These are phyloP conservation scores for Coemansia asiatica DNA, from an alignment of 192 early-diverging fungal species.

Conservation along the genomic window DNA sequence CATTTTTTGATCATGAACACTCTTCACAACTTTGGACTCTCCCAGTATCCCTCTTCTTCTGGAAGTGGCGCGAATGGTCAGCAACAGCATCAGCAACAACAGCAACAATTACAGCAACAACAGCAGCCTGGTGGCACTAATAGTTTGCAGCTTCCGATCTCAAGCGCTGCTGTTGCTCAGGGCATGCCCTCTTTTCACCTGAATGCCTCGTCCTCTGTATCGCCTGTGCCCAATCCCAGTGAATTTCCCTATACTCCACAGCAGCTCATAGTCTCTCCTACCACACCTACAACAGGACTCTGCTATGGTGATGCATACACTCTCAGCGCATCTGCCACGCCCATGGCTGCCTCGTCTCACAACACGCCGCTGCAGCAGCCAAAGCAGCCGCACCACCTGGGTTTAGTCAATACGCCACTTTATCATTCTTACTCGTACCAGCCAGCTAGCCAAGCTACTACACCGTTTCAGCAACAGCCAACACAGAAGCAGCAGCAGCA, in stretches of 20 bases:
- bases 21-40: slow-evolving; percentile 3
- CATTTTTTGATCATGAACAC: neutral
- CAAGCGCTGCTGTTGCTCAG: neutral
- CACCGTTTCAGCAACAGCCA: neutral
- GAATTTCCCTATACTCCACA: slow-evolving; percentile 5
- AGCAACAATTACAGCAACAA: neutral
- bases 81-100: slow-evolving; percentile 10
- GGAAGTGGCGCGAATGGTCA: neutral
- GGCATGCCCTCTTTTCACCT: slow-evolving; percentile 2
- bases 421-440: slow-evolving; percentile 30
- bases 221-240: neutral
- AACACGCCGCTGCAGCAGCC: neutral
- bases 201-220: neutral
- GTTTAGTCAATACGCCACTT: slow-evolving; percentile 6
- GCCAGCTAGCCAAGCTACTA: slow-evolving; percentile 6
- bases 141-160: neutral
- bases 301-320: slow-evolving; percentile 8
- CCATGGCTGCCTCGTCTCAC: slow-evolving; percentile 5
- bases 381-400: neutral
- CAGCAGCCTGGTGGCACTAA: neutral
- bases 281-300: neutral
- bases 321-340: slow-evolving; percentile 7
- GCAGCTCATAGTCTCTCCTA: neutral
- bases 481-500: slow-evolving; percentile 2
- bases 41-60: neutral